Conservation (phyloP, 306 rosid species). For the Castanea crenata region DNA sequence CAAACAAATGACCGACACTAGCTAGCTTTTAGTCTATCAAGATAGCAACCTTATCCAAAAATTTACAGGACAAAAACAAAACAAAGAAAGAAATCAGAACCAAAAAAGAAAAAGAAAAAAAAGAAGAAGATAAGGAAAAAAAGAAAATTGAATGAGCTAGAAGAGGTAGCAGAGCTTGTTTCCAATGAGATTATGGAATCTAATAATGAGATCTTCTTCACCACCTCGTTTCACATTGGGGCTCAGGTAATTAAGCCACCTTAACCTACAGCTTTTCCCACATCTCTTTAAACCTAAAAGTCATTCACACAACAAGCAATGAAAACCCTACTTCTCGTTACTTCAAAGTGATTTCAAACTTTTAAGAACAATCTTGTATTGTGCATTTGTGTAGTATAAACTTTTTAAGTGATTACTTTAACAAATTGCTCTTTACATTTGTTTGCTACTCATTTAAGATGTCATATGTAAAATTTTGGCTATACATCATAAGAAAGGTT, state of each 20-base stretch:
- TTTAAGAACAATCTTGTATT: too few relatives aligned
- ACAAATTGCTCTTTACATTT: too few relatives aligned
- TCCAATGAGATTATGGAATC: slow-evolving; percentile 39
- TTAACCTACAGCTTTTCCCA: slow-evolving; percentile 36
- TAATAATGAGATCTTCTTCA: slow-evolving; percentile 33
- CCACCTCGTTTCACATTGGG: slow-evolving; percentile 26
- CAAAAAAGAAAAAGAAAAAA: too few relatives aligned
- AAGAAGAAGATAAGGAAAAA: too few relatives aligned
- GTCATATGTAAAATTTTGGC: too few relatives aligned
- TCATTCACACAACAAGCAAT: background rate
- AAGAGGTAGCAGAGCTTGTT: slow-evolving; percentile 16
- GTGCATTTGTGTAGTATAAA: too few relatives aligned
- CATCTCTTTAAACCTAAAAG: slow-evolving; percentile 23
- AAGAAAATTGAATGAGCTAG: background rate
- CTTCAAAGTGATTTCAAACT: background rate
- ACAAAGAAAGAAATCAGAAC: background rate
- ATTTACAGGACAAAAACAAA: background rate
- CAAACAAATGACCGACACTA: background rate
- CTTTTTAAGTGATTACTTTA: too few relatives aligned
- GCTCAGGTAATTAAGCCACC: slow-evolving; percentile 39
- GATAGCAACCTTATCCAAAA: too few relatives aligned
- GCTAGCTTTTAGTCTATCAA: too few relatives aligned
- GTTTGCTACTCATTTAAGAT: too few relatives aligned
- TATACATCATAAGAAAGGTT: too few relatives aligned
- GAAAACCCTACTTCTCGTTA: background rate